These are phyloP conservation scores for Solanum sitiens DNA, from an alignment of 257 asterid species.

Conservation along the genomic window DNA sequence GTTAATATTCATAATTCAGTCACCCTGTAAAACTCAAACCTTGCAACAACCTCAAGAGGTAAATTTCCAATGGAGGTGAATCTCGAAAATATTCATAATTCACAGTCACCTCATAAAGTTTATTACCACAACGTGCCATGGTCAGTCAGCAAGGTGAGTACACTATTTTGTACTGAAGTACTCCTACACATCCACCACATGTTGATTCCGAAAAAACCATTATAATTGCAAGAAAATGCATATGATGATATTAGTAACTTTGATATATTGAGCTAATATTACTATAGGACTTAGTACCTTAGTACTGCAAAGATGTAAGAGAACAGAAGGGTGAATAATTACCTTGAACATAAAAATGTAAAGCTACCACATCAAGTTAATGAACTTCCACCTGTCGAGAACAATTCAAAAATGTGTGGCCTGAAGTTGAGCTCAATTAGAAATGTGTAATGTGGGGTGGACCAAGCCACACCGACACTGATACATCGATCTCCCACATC, in stretches of 20 bases:
- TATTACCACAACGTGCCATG: neutral
- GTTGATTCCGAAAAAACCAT: neutral
- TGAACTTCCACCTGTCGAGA: neutral
- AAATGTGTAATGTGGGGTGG: neutral
- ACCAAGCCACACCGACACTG: neutral
- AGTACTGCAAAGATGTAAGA: neutral
- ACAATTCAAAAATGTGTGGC: neutral
- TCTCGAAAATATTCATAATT: neutral
- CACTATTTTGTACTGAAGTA: neutral
- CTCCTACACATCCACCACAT: neutral
- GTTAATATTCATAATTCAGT: too few species aligned
- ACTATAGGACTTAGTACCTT: neutral
- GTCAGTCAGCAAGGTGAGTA: neutral
- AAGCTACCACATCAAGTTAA: neutral
- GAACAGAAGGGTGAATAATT: neutral
- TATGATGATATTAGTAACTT: neutral
- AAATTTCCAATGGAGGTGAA: neutral
- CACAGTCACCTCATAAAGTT: neutral
- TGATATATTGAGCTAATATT: neutral
- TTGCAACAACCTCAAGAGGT: neutral
- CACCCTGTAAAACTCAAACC: neutral
- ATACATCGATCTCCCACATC: neutral
- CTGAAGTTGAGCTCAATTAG: too few species aligned
- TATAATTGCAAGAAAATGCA: neutral
- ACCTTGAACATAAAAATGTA: neutral